Base-by-base conservation (phyloP, 208 protist species). In the Trypanosomatidae sp. region DNA sequence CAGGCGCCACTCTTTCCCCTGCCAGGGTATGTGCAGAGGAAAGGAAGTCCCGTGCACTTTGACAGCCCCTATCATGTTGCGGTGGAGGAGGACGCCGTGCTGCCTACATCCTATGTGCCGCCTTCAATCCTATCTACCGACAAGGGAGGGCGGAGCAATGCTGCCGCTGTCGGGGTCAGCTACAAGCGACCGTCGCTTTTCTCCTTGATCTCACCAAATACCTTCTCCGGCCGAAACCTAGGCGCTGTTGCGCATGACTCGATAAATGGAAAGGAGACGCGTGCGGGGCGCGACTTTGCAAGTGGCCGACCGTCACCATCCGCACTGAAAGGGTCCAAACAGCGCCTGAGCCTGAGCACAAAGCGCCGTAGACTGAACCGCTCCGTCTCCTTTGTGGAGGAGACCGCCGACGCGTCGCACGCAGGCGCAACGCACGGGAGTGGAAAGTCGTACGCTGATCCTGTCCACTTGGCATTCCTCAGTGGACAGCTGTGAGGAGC, bases 361-460 rank as follows among this genome's bases (percentile, higher is more conserved):
- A 65, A 64, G 60, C 75, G 64, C 3, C 75, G 56, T 2, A 43
- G 49, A 9, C 62, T 49, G 25, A 50, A 50, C 7, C 69, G 75
- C 44, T 69, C 69, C 1, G 75, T 79, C 4, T 79, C 75, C 1
- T 79, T 79, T 59, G 62, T 25, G 2, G 62, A 64, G 6, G 75
- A 79, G 28, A 50, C 50, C 22, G 15, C n/a, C 12, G 44, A 33
- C n/a, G 28, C 39, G 9, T 22, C 39, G 22, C 22, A 3, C 13
- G 30, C 43, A 53, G 44, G 19, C 36, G n/a, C 19, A 28, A 1
- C 47, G 2, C 12, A 4, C 47, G 22, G 36, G 17, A 46, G 44
- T 41, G 7, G 47, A 41, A 69, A 19, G 41, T 52, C 33, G n/a
- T 56, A 39, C 25, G 49, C 49, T 13, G 66, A 71, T 60, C 46